These are phyloP conservation scores for Iberis pinnata DNA, from an alignment of 345 rosid species.

Conservation along the genomic window DNA sequence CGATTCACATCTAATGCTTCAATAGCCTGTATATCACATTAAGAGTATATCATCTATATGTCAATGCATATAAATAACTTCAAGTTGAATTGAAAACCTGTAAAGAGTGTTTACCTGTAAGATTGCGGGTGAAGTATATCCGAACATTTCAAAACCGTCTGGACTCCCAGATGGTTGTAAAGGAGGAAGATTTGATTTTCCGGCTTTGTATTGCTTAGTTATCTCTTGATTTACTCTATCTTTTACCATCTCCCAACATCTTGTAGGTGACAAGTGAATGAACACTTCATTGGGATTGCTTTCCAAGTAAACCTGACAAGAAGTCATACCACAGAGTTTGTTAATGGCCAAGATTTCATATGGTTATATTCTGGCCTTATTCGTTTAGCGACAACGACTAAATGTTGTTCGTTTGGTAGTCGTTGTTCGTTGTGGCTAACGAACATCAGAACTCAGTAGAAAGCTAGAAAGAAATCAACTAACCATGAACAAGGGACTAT, in stretches of 20 bases:
- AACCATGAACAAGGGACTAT: constrained; percentile 83
- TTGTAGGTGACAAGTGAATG: constrained; percentile 66
- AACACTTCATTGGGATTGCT: constrained; percentile 71
- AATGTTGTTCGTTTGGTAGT: too few species aligned
- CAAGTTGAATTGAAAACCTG: not conserved
- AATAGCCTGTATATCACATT: constrained; percentile 49
- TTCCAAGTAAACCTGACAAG: constrained; percentile 79
- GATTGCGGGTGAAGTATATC: constrained; percentile 85
- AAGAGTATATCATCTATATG: not conserved
- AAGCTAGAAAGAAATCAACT: not conserved
- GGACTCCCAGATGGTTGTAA: constrained; percentile 96
- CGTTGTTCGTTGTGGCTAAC: too few species aligned
- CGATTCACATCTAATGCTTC: constrained; percentile 83
- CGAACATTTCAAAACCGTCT: constrained; percentile 95
- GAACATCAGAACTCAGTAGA: not conserved
- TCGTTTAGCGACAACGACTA: too few species aligned
- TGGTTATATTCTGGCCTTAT: too few species aligned
- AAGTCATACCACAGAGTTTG: constrained; percentile 11
- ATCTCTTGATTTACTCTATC: constrained; percentile 94
- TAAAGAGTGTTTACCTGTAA: constrained; percentile 66
- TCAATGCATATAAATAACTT: too few species aligned
- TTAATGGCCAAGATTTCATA: not conserved
- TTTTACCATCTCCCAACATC: constrained; percentile 99
- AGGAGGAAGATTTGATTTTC: constrained; percentile 73
- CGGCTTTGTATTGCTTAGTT: constrained; percentile 67